Evolutionary conservation across 1,284 basidiomycete genomes (phyloP).

Genomic region (Irpex lacteus): DNA sequence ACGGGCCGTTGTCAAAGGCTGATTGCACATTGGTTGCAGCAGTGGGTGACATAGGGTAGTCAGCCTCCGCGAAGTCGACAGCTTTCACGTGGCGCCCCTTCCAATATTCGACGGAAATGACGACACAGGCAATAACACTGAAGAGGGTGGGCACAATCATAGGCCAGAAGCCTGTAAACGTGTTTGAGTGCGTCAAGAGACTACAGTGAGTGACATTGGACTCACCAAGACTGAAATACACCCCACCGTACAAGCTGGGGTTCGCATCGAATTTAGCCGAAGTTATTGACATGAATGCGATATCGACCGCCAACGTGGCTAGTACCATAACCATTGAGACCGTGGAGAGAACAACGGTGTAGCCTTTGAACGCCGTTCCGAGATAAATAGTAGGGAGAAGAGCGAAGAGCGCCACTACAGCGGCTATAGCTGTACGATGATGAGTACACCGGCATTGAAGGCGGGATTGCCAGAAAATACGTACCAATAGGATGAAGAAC

Average conservation of each 20-base stretch:
- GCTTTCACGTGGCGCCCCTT: background rate
- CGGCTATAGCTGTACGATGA: background rate
- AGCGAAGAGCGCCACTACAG: background rate
- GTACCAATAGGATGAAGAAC: background rate
- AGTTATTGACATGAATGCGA: background rate
- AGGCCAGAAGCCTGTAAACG: background rate
- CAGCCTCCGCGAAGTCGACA: background rate
- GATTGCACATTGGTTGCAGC: background rate
- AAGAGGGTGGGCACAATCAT: background rate
- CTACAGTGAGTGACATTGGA: background rate
- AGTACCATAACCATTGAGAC: background rate
- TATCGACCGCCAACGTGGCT: background rate
- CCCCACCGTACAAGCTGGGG: background rate
- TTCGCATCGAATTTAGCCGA: background rate
- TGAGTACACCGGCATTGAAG: background rate
- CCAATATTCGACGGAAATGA: background rate
- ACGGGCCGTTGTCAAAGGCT: background rate
- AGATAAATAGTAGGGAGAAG: background rate
- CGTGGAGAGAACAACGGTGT: background rate
- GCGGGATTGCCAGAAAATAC: background rate
- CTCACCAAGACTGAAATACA: background rate
- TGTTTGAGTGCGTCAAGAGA: background rate
- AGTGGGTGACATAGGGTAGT: background rate
- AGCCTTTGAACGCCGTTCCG: background rate
- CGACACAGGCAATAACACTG: background rate